Evolutionary conservation across 2,329 filamentous ascomycete species (phyloP).

Genomic region (Xenosphaeropsis pyriputrescens): DNA sequence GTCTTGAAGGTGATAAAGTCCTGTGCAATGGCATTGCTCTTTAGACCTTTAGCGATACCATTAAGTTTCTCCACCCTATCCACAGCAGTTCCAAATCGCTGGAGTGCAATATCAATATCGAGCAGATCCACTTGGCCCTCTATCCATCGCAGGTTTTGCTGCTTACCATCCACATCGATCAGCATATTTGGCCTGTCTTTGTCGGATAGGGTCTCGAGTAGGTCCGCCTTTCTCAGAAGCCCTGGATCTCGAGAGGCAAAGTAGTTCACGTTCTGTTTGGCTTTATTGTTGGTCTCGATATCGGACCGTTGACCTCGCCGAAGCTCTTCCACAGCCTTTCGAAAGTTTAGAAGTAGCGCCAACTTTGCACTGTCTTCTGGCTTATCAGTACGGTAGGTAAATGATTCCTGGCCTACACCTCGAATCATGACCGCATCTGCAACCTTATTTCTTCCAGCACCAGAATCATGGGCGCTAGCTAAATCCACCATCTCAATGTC

Average conservation of each 20-base stretch:
- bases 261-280: conserved; percentile 74
- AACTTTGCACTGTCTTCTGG: conserved; percentile 66
- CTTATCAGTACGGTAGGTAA: conserved; percentile 86
- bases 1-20: conserved; percentile 88
- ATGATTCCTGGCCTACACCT: conserved; percentile 73
- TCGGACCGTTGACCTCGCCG: conserved; percentile 76
- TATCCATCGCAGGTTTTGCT: conserved; percentile 91
- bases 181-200: conserved; percentile 62
- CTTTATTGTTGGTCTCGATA: conserved; percentile 73
- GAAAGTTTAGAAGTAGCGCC: conserved; percentile 71
- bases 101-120: conserved; percentile 88
- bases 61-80: conserved; percentile 74
- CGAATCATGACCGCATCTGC: conserved; percentile 83
- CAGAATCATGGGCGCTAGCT: conserved; percentile 47
- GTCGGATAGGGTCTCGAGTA: conserved; percentile 64
- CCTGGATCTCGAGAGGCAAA: conserved; percentile 67
- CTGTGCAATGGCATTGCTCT: conserved; percentile 75
- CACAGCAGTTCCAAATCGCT: conserved; percentile 77
- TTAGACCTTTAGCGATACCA: conserved; percentile 62
- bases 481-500: conserved; percentile 91
- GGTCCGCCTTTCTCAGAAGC: conserved; percentile 62
- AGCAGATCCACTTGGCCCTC: conserved; percentile 91
- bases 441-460: conserved; percentile 44
- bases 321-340: conserved; percentile 84
- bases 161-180: conserved; percentile 91